These are phyloP conservation scores for Epithele typhae DNA, from an alignment of 768 basidiomycete species.

Conservation along the genomic window DNA sequence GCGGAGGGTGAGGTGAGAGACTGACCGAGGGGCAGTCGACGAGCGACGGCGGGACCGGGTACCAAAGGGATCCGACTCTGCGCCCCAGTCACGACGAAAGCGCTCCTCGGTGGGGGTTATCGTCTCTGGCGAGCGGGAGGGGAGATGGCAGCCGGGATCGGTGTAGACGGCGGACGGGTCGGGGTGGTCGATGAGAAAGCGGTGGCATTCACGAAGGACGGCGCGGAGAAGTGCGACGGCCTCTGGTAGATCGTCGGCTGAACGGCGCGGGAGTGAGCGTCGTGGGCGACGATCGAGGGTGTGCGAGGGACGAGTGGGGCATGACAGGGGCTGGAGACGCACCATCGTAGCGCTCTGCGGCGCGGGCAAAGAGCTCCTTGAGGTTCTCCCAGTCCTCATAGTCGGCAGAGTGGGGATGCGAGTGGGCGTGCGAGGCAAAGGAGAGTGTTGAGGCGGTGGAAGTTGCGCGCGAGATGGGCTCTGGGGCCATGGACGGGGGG, in stretches of 20 bases:
- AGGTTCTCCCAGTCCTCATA: slow-evolving; percentile 63
- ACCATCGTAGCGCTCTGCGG: slow-evolving; percentile 59
- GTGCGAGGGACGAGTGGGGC: no score
- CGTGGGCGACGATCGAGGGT: neutral
- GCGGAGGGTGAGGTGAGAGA: no score
- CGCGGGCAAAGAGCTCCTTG: slow-evolving; percentile 56
- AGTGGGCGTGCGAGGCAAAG: slow-evolving; percentile 5
- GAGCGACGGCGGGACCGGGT: neutral
- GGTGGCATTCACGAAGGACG: slow-evolving; percentile 64
- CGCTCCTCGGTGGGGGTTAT: slow-evolving; percentile 24
- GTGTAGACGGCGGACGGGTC: slow-evolving; percentile 54
- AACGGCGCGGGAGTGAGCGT: neutral
- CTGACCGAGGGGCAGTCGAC: neutral
- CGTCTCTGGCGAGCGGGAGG: slow-evolving; percentile 14
- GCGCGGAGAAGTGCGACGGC: slow-evolving; percentile 54
- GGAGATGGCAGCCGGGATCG: slow-evolving; percentile 11
- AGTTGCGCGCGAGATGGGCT: slow-evolving; percentile 1
- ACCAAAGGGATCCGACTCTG: slow-evolving; percentile 6
- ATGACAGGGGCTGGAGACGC: slow-evolving; percentile 21
- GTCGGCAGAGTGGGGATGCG: slow-evolving; percentile 14
- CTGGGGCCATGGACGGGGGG: neutral
- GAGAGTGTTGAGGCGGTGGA: slow-evolving; percentile 1
- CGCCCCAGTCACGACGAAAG: slow-evolving; percentile 19
- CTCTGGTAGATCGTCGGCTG: slow-evolving; percentile 40
- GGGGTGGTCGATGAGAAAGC: slow-evolving; percentile 49